phyloP scores from a whole-genome alignment of 2,329 filamentous ascomycete species.

The Fusarium foetens region DNA sequence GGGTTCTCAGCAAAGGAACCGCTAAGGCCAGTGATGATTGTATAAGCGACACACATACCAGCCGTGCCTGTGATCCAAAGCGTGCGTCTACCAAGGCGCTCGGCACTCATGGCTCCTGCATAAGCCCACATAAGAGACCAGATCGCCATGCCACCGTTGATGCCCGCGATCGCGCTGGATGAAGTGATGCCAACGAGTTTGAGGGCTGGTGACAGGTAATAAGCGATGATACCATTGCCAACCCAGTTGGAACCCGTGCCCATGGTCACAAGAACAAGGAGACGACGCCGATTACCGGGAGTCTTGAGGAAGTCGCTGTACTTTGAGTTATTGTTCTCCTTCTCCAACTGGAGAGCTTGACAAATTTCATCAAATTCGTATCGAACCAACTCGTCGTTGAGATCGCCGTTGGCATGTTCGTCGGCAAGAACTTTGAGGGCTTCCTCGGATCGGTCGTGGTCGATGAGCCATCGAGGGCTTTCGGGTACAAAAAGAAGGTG shows the following conservation, averaged over 20 bases:
- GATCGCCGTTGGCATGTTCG: slow-evolving; percentile 70
- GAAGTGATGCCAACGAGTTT: slow-evolving; percentile 28
- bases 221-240: slow-evolving; percentile 71
- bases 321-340: slow-evolving; percentile 58
- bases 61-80: slow-evolving; percentile 26
- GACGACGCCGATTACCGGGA: slow-evolving; percentile 70
- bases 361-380: slow-evolving; percentile 73
- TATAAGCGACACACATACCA: slow-evolving; percentile 20
- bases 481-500: slow-evolving; percentile 52
- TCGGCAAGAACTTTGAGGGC: slow-evolving; percentile 65
- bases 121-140: slow-evolving; percentile 28
- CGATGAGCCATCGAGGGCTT: slow-evolving; percentile 52
- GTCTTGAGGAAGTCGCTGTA: slow-evolving; percentile 70
- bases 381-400: slow-evolving; percentile 66
- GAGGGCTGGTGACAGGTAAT: slow-evolving; percentile 68
- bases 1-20: slow-evolving; percentile 21
- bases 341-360: slow-evolving; percentile 68
- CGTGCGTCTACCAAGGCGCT: slow-evolving; percentile 19
- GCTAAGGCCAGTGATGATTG: slow-evolving; percentile 8
- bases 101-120: slow-evolving; percentile 22
- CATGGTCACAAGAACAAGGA: slow-evolving; percentile 69
- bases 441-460: slow-evolving; percentile 48
- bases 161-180: slow-evolving; percentile 13
- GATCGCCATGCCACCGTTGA: slow-evolving; percentile 36
- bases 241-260: slow-evolving; percentile 73